Conservation (phyloP, 2,329 filamentous ascomycete genomes). For the Phaeomoniella chlamydospora region DNA sequence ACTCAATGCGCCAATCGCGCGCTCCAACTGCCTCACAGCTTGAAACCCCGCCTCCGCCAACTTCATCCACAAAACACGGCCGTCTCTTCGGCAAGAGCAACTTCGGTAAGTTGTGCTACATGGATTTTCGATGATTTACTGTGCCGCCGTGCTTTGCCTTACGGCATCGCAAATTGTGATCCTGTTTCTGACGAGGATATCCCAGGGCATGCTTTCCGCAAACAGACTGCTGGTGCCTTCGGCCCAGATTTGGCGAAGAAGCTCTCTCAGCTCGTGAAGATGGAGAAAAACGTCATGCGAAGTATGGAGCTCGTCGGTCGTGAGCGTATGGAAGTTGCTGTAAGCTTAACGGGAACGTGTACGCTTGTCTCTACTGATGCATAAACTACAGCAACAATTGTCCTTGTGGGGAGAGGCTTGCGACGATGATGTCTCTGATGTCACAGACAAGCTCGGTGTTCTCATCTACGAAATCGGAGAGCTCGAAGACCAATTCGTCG, state of each 20-base stretch:
- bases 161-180: too few relatives aligned
- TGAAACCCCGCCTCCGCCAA: constrained; percentile 83
- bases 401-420: constrained; percentile 93
- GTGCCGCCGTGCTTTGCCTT: too few relatives aligned
- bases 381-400: constrained; percentile 67
- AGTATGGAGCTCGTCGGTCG: constrained; percentile 89
- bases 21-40: constrained; percentile 85
- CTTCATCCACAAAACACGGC: constrained; percentile 80
- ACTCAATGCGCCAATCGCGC: constrained; percentile 95
- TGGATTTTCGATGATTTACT: neutral
- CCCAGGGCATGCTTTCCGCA: constrained; percentile 49
- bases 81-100: constrained; percentile 78
- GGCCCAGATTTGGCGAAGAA: constrained; percentile 90
- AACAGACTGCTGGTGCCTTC: constrained; percentile 36
- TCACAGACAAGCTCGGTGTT: constrained; percentile 96
- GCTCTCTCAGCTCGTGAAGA: constrained; percentile 94
- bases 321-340: constrained; percentile 96
- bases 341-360: constrained; percentile 34
- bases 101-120: constrained; percentile 57
- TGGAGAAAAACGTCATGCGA: constrained; percentile 99
- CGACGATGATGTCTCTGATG: constrained; percentile 95
- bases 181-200: too few relatives aligned
- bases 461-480: constrained; percentile 97
- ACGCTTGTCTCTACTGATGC: constrained; percentile 8
- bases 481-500: constrained; percentile 94